Base-by-base conservation (phyloP, 1,284 basidiomycete species). In the Pseudozyma pruni region DNA sequence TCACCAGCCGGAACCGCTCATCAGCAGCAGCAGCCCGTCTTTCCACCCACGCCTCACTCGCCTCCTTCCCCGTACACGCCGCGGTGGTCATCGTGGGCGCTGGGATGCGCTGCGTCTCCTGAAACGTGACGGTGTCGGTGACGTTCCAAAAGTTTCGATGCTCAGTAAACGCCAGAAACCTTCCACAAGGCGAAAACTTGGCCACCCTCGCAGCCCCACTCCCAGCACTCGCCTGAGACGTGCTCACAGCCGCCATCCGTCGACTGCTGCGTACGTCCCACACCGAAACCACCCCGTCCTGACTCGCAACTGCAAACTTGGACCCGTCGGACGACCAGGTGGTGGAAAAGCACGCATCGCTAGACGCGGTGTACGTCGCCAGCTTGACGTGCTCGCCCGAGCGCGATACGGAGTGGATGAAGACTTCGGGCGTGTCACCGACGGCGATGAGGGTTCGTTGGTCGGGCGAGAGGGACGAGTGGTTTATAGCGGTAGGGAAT, bases 271-370 rank as follows among this genome's bases (percentile, higher is more conserved):
- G 78, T 10, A 83, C 76, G 52, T 85, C 84, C 81, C 83, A 85
- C 13, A 85, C 80, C 3, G 88, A 89, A 1, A 93, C 89, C 13
- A 89, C 86, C 13, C 92, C 93, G 76, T 93, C 91, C 81, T 94
- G 92, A 20, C 88, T 89, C 4, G 90, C 91, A 0, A 93, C 90
- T 0, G 91, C 91, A 76, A 93, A 93, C 73, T 91, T 91, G 43
- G 86, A 86, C 0, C 91, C 91, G 70, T 91, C 89, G 0, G 88
- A 84, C 4, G 89, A 91, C 85, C 92, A 94, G 1, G 91, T 88
- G 0, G 91, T 91, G 14, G 89, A 90, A 83, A 93, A 94, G n/a
- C 90, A 90, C 4, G 84, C 84, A 38, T 85, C 84, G 9, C 72
- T 89, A 8, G 75, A 72, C 16, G 74, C 83, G 43, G 32, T 53